These are phyloP conservation scores for Thozetella sp. DNA, from an alignment of 495 filamentous ascomycete species.

Conservation along the genomic window DNA sequence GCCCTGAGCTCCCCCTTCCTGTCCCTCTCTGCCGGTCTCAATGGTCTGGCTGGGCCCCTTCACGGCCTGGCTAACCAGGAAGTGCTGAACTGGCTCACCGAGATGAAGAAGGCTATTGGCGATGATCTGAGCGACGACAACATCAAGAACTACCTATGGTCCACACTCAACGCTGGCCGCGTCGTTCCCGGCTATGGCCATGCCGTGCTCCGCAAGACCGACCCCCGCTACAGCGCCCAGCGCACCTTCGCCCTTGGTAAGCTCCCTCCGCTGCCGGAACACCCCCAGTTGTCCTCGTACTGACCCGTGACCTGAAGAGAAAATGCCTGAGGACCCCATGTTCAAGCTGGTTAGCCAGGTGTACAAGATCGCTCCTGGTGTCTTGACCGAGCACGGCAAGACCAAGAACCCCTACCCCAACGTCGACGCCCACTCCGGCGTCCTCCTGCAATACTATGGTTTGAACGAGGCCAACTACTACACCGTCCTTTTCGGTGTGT, in stretches of 20 bases:
- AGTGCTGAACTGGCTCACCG: slow-evolving; percentile 95
- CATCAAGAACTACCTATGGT: slow-evolving; percentile 98
- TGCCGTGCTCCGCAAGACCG: slow-evolving; percentile 98
- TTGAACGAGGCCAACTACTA: slow-evolving; percentile 99
- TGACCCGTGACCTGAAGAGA: slow-evolving; percentile 25
- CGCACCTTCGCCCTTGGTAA: slow-evolving; percentile 89
- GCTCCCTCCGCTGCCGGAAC: slow-evolving; percentile 2
- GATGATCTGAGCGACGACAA: slow-evolving; percentile 92
- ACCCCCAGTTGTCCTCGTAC: slow-evolving; percentile 6
- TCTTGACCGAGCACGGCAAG: slow-evolving; percentile 99
- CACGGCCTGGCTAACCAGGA: slow-evolving; percentile 99
- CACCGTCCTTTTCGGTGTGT: slow-evolving; percentile 98
- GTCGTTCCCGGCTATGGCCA: slow-evolving; percentile 98
- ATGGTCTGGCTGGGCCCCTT: slow-evolving; percentile 96
- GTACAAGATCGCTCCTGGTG: slow-evolving; percentile 98
- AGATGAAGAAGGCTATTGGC: slow-evolving; percentile 97
- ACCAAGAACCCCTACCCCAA: slow-evolving; percentile 76
- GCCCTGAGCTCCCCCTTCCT: slow-evolving; percentile 97
- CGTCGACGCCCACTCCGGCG: slow-evolving; percentile 80
- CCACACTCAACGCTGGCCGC: slow-evolving; percentile 89
- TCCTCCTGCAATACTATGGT: slow-evolving; percentile 98
- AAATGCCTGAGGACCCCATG: slow-evolving; percentile 95
- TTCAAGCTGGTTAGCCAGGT: slow-evolving; percentile 99
- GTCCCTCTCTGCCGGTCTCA: slow-evolving; percentile 92
- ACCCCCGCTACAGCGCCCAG: slow-evolving; percentile 97